phyloP scores from a whole-genome alignment of 176 grass and related monocot genomes.

The Cenchrus americanus region DNA sequence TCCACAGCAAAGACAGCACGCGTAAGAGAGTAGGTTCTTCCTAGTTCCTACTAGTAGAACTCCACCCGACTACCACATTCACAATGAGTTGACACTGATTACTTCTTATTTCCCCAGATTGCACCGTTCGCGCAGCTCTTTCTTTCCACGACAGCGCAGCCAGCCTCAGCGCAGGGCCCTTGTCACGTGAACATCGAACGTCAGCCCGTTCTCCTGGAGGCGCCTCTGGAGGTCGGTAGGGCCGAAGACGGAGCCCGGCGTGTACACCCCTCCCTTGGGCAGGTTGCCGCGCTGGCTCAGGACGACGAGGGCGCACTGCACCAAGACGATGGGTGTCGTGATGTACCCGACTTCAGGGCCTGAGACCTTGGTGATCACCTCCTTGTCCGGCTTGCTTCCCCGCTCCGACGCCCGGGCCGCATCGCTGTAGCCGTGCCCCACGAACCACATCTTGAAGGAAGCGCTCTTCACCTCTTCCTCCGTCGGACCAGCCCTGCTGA shows the following conservation, averaged over 20 bases:
- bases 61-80: background rate
- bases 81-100: background rate
- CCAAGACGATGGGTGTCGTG: slow-evolving; percentile 74
- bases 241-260: slow-evolving; percentile 63
- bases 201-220: slow-evolving; percentile 78
- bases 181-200: slow-evolving; percentile 61
- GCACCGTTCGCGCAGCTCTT: background rate
- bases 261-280: slow-evolving; percentile 76
- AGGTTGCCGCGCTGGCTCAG: slow-evolving; percentile 64
- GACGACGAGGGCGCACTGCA: slow-evolving; percentile 77
- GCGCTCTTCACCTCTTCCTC: slow-evolving; percentile 79
- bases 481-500: slow-evolving; percentile 68
- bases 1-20: too few species aligned
- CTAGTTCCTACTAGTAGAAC: too few species aligned
- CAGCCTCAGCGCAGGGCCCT: slow-evolving; percentile 31
- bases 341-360: slow-evolving; percentile 84
- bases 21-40: too few species aligned
- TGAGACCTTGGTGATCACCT: slow-evolving; percentile 74
- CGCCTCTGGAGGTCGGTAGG: slow-evolving; percentile 76
- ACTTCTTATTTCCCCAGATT: background rate
- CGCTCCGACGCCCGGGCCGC: slow-evolving; percentile 17
- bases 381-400: slow-evolving; percentile 64
- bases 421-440: slow-evolving; percentile 64
- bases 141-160: background rate
- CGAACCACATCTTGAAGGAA: slow-evolving; percentile 91